Conservation (phyloP, 768 basidiomycete species). For the Kwoniella shandongensis region DNA sequence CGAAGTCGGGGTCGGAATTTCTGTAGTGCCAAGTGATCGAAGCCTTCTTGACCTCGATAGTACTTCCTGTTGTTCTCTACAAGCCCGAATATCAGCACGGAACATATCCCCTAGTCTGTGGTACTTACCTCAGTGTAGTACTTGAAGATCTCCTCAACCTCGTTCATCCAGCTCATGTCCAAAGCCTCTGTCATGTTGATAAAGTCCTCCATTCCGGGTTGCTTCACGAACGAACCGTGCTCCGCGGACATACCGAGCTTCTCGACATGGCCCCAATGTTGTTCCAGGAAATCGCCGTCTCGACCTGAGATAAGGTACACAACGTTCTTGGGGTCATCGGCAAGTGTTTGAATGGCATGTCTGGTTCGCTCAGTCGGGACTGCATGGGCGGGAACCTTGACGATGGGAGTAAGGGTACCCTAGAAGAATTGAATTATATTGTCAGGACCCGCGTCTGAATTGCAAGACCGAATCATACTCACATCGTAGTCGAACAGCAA, state of each 20-base stretch:
- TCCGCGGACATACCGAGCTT: slow-evolving; percentile 90
- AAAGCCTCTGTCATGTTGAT: slow-evolving; percentile 82
- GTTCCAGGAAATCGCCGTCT: slow-evolving; percentile 85
- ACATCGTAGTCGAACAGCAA: slow-evolving; percentile 97
- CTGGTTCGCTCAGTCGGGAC: slow-evolving; percentile 73
- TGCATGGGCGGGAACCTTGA: slow-evolving; percentile 87
- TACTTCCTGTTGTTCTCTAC: slow-evolving; percentile 87
- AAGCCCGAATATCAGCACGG: slow-evolving; percentile 4
- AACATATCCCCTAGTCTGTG: neutral
- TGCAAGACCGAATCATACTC: slow-evolving; percentile 46
- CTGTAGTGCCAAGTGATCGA: slow-evolving; percentile 99
- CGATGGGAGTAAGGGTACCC: slow-evolving; percentile 96
- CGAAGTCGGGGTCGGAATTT: slow-evolving; percentile 90
- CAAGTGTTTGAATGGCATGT: slow-evolving; percentile 68
- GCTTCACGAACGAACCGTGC: slow-evolving; percentile 88
- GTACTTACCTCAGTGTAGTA: slow-evolving; percentile 84
- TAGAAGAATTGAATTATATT: slow-evolving; percentile 48
- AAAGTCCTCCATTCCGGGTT: slow-evolving; percentile 71
- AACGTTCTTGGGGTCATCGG: slow-evolving; percentile 78
- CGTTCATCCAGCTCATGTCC: slow-evolving; percentile 97
- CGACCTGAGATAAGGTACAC: slow-evolving; percentile 98
- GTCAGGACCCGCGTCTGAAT: slow-evolving; percentile 4
- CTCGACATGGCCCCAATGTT: slow-evolving; percentile 80
- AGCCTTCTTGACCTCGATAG: slow-evolving; percentile 95
- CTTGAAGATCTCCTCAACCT: slow-evolving; percentile 91